Evolutionary conservation across 176 grass and related monocot species (phyloP).

Genomic region (Hyparrhenia diplandra): DNA sequence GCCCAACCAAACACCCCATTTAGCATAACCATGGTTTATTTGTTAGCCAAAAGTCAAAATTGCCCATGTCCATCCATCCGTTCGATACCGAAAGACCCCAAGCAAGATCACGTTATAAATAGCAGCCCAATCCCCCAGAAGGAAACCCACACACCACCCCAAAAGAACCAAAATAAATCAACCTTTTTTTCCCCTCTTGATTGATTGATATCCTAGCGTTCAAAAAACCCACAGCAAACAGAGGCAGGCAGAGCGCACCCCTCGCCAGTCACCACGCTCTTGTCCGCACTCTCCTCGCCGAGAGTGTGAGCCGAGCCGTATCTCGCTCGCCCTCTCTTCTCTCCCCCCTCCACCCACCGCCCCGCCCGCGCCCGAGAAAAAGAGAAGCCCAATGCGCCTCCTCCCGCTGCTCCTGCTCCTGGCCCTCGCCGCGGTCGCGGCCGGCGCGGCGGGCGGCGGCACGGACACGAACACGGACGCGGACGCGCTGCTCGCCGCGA

Average conservation of each 20-base stretch:
- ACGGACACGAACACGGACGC: conserved; percentile 14
- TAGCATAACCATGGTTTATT: no score
- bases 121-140: conserved; percentile 35
- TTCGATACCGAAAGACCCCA: background rate
- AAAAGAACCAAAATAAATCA: conserved; percentile 4
- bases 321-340: background rate
- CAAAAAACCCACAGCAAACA: background rate
- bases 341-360: background rate
- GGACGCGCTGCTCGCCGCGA: conserved; percentile 58
- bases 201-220: background rate
- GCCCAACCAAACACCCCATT: no score
- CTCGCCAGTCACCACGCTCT: background rate
- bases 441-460: conserved; percentile 13
- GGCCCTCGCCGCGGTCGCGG: background rate
- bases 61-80: background rate
- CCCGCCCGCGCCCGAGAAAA: background rate
- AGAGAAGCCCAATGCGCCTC: conserved; percentile 20
- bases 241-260: no score
- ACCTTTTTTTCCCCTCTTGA: background rate
- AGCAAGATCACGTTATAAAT: conserved; percentile 49
- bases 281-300: conserved; percentile 32
- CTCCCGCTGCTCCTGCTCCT: background rate
- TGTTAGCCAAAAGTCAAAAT: conserved; percentile 14
- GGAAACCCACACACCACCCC: conserved; percentile 17
- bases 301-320: conserved; percentile 9